These are phyloP conservation scores for Decorospora gaudefroyi DNA, from an alignment of 2,329 filamentous ascomycete genomes.

Conservation along the genomic window DNA sequence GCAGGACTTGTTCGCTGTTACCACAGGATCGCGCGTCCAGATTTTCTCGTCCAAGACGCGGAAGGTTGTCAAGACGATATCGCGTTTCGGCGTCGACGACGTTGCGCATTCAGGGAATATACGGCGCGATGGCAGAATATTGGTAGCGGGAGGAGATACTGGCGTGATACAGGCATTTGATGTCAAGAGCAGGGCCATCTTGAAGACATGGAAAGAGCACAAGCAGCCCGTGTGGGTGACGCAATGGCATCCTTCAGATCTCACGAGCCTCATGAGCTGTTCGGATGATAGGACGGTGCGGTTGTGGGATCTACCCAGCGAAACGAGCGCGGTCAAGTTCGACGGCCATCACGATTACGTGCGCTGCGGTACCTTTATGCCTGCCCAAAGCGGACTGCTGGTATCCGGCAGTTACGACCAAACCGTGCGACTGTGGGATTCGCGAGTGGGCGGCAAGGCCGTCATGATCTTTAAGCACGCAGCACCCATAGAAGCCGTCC, in stretches of 20 bases:
- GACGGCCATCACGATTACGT: conserved; percentile 92
- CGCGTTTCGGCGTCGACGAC: conserved; percentile 77
- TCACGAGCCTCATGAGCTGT: conserved; percentile 84
- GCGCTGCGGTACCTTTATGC: conserved; percentile 83
- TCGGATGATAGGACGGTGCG: conserved; percentile 92
- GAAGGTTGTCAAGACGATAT: conserved; percentile 91
- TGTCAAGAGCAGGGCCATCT: conserved; percentile 81
- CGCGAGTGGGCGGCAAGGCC: conserved; percentile 65
- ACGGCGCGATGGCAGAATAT: conserved; percentile 81
- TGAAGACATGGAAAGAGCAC: conserved; percentile 94
- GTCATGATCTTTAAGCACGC: conserved; percentile 95
- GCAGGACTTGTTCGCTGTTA: conserved; percentile 82
- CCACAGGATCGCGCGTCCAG: conserved; percentile 90
- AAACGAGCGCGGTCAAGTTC: conserved; percentile 76
- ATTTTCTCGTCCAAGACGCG: conserved; percentile 91
- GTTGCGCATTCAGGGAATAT: conserved; percentile 89
- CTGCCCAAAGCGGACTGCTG: conserved; percentile 69
- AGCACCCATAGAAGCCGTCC: conserved; percentile 85
- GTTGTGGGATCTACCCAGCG: conserved; percentile 88
- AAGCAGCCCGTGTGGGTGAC: conserved; percentile 93
- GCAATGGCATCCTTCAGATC: conserved; percentile 85
- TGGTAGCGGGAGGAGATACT: conserved; percentile 89
- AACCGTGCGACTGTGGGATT: conserved; percentile 92
- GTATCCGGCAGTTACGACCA: conserved; percentile 94
- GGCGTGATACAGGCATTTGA: conserved; percentile 96